A percentile compares a stretch with the other conserved stretches of the same genome.
Conservation (phyloP, 495 filamentous ascomycete species). For the Annulohypoxylon moriforme region DNA sequence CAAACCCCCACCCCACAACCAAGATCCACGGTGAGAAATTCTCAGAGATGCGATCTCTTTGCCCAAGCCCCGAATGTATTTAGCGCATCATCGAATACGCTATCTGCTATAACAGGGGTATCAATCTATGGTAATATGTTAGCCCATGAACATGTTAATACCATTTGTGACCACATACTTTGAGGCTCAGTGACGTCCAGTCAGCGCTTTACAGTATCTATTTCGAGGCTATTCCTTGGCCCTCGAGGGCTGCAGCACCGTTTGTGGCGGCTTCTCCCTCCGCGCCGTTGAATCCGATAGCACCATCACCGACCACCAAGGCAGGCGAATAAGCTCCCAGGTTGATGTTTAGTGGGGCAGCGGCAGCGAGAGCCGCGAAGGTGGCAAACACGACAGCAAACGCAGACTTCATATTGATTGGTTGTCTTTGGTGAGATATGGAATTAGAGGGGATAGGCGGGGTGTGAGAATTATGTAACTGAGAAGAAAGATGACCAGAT, state of each 20-base stretch:
- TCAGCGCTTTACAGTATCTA: constrained; percentile 8
- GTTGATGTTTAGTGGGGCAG: constrained; percentile 68
- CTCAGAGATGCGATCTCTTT: not conserved
- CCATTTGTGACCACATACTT: not conserved
- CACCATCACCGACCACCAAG: constrained; percentile 69
- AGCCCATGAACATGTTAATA: not conserved
- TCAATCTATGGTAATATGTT: constrained; percentile 13
- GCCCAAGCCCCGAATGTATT: not conserved
- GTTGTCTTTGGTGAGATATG: not conserved
- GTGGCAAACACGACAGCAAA: constrained; percentile 38
- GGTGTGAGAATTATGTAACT: not conserved
- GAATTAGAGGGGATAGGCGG: not conserved
- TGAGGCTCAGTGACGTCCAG: not conserved
- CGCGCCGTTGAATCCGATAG: constrained; percentile 60
- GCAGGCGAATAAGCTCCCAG: constrained; percentile 69
- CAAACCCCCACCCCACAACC: not conserved
- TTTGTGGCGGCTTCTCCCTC: constrained; percentile 49
- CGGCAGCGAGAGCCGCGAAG: constrained; percentile 31
- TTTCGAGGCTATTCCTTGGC: constrained; percentile 20
- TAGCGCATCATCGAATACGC: not conserved
- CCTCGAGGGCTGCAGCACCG: constrained; percentile 28
- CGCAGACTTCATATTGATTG: constrained; percentile 40
- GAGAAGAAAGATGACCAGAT: constrained; percentile 21
- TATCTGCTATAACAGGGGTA: not conserved
- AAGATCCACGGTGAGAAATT: not conserved